These are phyloP conservation scores for Termitomyces sp. DNA, from an alignment of 768 basidiomycete genomes.

Conservation along the genomic window DNA sequence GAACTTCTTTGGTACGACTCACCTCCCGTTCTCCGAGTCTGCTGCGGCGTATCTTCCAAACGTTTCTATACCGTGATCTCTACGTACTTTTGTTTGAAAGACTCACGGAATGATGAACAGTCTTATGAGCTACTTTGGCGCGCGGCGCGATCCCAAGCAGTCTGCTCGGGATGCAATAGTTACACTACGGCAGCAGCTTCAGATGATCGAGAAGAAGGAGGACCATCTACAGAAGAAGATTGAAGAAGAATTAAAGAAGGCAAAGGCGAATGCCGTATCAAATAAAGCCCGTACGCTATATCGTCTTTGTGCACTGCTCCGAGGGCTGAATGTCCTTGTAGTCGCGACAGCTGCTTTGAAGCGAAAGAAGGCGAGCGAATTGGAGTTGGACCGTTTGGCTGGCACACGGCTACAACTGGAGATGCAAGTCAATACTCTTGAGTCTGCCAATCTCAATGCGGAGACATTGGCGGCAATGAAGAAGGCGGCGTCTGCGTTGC, in stretches of 20 bases:
- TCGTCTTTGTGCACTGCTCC: not conserved
- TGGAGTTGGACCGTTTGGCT: conserved; percentile 80
- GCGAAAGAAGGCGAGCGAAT: conserved; percentile 88
- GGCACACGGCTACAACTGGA: conserved; percentile 90
- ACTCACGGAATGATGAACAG: conserved; percentile 57
- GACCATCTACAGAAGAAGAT: conserved; percentile 96
- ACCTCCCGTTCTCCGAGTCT: conserved; percentile 1
- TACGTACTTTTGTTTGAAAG: not conserved
- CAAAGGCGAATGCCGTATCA: conserved; percentile 86
- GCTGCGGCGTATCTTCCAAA: conserved; percentile 13
- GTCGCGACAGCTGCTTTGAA: conserved; percentile 88
- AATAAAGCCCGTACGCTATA: conserved; percentile 84
- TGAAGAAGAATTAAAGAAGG: conserved; percentile 90
- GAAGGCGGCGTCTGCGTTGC: conserved; percentile 87
- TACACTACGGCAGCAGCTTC: conserved; percentile 84
- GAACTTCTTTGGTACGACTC: conserved; percentile 9
- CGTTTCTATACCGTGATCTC: conserved; percentile 3
- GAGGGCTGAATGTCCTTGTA: conserved; percentile 25
- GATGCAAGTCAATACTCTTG: conserved; percentile 94
- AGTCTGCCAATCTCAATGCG: conserved; percentile 95
- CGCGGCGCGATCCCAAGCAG: conserved; percentile 78
- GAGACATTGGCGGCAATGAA: conserved; percentile 98
- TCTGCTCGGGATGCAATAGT: conserved; percentile 92
- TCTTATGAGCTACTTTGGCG: conserved; percentile 87
- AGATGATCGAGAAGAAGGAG: conserved; percentile 99